Percentiles rank a stretch among this genome's conserved stretches.
Evolutionary conservation across 2,329 filamentous ascomycete genomes (phyloP).

Genomic region (Neopestalotiopsis rosae): DNA sequence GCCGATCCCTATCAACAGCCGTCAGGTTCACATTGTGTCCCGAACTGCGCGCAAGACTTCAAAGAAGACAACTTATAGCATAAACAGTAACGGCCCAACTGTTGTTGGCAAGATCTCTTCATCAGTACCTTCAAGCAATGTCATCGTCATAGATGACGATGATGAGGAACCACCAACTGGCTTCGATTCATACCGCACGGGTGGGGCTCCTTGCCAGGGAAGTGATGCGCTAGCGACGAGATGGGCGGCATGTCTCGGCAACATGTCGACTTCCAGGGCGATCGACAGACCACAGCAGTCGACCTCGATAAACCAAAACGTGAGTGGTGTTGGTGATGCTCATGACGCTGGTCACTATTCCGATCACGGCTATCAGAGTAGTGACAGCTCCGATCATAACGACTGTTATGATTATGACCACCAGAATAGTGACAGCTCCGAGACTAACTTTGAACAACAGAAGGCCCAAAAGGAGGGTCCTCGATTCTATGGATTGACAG

Average conservation of each 20-base stretch:
- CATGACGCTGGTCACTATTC: neutral
- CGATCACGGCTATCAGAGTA: neutral
- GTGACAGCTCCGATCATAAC: neutral
- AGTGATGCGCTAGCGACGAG: no score
- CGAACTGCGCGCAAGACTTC: neutral
- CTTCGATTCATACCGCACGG: no score
- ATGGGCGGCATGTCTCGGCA: no score
- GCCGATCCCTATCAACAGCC: neutral
- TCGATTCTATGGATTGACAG: neutral
- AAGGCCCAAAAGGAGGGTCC: neutral
- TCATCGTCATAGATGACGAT: neutral
- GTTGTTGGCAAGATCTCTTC: neutral
- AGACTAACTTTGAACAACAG: neutral
- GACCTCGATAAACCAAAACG: no score
- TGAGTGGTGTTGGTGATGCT: neutral
- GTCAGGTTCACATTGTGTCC: neutral
- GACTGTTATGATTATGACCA: neutral
- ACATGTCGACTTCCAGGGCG: no score
- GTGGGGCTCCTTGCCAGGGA: no score
- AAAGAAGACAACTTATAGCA: neutral
- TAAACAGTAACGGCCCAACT: neutral
- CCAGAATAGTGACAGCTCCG: neutral
- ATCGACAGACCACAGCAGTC: no score
- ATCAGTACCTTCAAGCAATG: neutral
- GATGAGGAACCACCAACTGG: neutral